phyloP scores from a whole-genome alignment of 371 early-diverging fungal species.

The Saksenaea vasiformis region DNA sequence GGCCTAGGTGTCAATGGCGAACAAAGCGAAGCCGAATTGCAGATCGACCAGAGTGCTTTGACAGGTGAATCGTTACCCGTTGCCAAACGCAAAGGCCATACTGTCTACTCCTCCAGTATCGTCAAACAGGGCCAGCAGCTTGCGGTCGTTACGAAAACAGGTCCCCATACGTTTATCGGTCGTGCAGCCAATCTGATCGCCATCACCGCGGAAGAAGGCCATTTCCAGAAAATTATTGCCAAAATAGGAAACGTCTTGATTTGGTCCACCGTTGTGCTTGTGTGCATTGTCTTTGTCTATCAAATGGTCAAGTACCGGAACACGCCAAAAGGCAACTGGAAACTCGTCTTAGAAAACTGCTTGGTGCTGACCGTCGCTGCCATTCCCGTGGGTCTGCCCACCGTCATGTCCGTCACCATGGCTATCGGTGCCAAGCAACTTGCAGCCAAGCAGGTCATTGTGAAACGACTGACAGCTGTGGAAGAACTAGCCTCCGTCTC shows the following conservation, averaged over 20 bases:
- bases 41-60: slow-evolving; percentile 90
- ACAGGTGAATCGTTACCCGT: slow-evolving; percentile 91
- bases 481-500: slow-evolving; percentile 91
- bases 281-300: slow-evolving; percentile 74
- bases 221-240: slow-evolving; percentile 83
- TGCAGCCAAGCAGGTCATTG: slow-evolving; percentile 88
- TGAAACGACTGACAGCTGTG: slow-evolving; percentile 87
- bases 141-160: slow-evolving; percentile 82
- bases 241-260: slow-evolving; percentile 80
- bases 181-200: slow-evolving; percentile 85
- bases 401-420: slow-evolving; percentile 94
- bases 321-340: slow-evolving; percentile 37
- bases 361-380: slow-evolving; percentile 90
- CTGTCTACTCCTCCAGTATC: slow-evolving; percentile 80
- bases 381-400: slow-evolving; percentile 92
- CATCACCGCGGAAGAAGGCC: slow-evolving; percentile 78
- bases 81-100: slow-evolving; percentile 71
- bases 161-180: slow-evolving; percentile 84
- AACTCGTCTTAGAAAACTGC: slow-evolving; percentile 60
- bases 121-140: slow-evolving; percentile 83
- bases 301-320: slow-evolving; percentile 48
- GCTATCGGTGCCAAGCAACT: slow-evolving; percentile 87
- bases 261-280: slow-evolving; percentile 70
- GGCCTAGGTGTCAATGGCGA: slow-evolving; percentile 80
- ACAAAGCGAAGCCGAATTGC: slow-evolving; percentile 64